Evolutionary conservation across 2,329 filamentous ascomycete genomes (phyloP), one percentile per base, ranked within the genome.

Genomic region (Akanthomyces dipterigenus): DNA sequence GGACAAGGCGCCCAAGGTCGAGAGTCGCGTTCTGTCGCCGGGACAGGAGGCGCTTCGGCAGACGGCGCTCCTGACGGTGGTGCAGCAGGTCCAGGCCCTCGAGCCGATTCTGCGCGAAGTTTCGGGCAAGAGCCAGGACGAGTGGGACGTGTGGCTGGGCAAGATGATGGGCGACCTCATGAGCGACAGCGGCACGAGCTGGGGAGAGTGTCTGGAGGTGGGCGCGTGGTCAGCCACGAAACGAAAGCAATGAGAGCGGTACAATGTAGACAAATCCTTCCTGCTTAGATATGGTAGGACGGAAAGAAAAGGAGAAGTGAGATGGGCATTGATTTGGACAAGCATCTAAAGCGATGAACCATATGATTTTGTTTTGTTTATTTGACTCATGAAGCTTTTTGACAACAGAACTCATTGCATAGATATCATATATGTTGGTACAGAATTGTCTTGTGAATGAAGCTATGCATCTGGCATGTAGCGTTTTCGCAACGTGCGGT

Each of bases 171-270:
- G 85, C 51, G 89, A 95, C 73, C 75, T 97, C 69, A 82, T 96
- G 70, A 86, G 88, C 71, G 88, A 93, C 63, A 87, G 86, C 60
- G 90, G 90, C 22, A 88, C 90, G 20, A 86, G 84, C 53, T 92
- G 86, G 78, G 92, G 93, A 53, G 93, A 97, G 74, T 96, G 91
- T 73, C 77, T 97, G 22, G 91, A 85, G 69, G 86, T 92, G 65
- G 90, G 93, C 42, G 95, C 92, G 73, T 97, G 93, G 79, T 95
- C 88, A 73, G 96, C 87, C 63, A 91, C 88, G 75, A 98, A 96
- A 81, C 49, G 62, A 45, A 60, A 46, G 40, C n/a, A 54, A 54
- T 63, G 36, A 38, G 12, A 9, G 14, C 36, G 36, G 36, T 14
- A 38, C 36, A 11, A 12, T 8, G 14, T 16, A 5, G 31, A 16